These are phyloP conservation scores for Boletus rubropictus DNA, from an alignment of 768 basidiomycete species.

Conservation along the genomic window DNA sequence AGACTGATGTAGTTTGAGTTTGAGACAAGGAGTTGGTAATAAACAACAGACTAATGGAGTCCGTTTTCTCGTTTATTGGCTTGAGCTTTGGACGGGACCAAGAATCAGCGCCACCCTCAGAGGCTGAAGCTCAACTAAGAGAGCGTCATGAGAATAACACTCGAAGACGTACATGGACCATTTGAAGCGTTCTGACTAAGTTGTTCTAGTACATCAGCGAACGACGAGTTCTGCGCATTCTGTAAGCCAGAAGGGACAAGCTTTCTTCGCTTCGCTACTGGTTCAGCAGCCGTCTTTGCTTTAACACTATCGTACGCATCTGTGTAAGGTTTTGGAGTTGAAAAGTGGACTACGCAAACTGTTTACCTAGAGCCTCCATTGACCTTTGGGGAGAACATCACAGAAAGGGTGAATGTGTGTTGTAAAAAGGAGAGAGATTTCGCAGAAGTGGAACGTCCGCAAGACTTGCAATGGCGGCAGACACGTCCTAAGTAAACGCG, in stretches of 20 bases:
- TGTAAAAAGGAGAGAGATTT: background rate
- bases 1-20: conserved; percentile 45
- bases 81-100: conserved; percentile 66
- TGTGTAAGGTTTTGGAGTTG: conserved; percentile 2
- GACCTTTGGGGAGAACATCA: conserved; percentile 16
- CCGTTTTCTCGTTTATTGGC: conserved; percentile 50
- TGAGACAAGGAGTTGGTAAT: background rate
- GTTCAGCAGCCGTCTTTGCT: conserved; percentile 26
- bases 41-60: conserved; percentile 57
- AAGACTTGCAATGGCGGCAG: no score
- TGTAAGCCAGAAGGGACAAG: conserved; percentile 34
- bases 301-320: conserved; percentile 20
- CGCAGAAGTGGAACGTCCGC: background rate
- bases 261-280: conserved; percentile 52
- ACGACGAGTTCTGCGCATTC: conserved; percentile 37
- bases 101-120: conserved; percentile 71
- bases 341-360: background rate
- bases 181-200: conserved; percentile 46
- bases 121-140: conserved; percentile 34
- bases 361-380: conserved; percentile 16
- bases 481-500: conserved; percentile 22
- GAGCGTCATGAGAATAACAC: background rate
- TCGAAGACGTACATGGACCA: conserved; percentile 36
- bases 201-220: conserved; percentile 58
- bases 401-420: background rate